Base-by-base conservation (phyloP, 2,329 filamentous ascomycete genomes). In the Myotisia sp. region DNA sequence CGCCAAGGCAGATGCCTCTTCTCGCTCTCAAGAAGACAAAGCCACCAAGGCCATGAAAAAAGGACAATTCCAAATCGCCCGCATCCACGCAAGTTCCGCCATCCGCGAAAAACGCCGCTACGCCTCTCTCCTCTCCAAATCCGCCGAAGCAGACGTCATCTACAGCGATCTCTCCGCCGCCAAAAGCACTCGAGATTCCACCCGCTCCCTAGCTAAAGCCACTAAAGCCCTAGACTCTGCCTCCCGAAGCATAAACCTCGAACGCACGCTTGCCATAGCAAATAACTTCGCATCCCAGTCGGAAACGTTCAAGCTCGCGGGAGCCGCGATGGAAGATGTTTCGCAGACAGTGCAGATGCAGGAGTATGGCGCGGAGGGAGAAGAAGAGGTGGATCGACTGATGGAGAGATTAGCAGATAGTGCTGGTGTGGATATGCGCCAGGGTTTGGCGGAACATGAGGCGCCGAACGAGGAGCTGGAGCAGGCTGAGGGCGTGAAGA, bases 151-250 rank as follows among this genome's bases (percentile, higher is more conserved):
- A 27, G 62, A 65, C 37, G 62, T 63, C 0, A 63, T 65, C n/a
- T 63, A 62, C 42, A 62, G 62, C 35, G 59, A 63, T 36, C 55
- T 65, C 3, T 62, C 64, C 40, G 62, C 62, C 10, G 62, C 60
- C 1, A 61, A 64, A 30, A 60, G 55, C 36, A 65, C 62, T 26
- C 58, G 62, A 6, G 61, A 62, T 29, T 62, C 60, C 6, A 62
- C 61, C 2, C 51, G 56, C 3, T 61, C 59, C 0, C 54, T 65
- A 16, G 59, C 58, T 3, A 45, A 63, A 21, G 62, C 62, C 0
- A 59, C 58, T 19, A 54, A 57, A 8, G 62, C 61, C 0, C 50
- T 65, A 35, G 61, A 65, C 33, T 54, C 55, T 1, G 62, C 62
- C 3, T 53, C 55, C 3, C 58, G 59, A 40, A 61, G 52, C 37